phyloP scores from a whole-genome alignment of 2,329 filamentous ascomycete genomes.

The Akanthomyces muscarius region DNA sequence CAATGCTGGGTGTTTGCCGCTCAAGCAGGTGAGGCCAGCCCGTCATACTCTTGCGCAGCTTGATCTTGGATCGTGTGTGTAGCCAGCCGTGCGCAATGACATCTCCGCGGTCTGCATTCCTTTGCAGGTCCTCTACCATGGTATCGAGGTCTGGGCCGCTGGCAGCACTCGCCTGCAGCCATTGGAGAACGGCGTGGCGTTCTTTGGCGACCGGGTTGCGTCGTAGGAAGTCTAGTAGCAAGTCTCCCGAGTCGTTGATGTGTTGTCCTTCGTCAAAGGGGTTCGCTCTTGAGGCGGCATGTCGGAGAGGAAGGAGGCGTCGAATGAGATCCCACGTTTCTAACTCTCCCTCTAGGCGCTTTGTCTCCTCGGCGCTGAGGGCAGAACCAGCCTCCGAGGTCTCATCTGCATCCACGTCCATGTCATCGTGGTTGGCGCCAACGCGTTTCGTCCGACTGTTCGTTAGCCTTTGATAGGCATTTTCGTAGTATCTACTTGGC shows the following conservation, averaged over 20 bases:
- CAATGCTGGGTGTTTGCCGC: constrained; percentile 54
- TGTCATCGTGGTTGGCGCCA: constrained; percentile 39
- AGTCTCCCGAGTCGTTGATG: constrained; percentile 22
- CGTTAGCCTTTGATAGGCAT: constrained; percentile 38
- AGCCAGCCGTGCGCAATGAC: constrained; percentile 87
- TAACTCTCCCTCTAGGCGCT: constrained; percentile 71
- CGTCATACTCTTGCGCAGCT: constrained; percentile 78
- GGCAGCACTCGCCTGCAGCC: constrained; percentile 76
- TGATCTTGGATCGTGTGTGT: constrained; percentile 85
- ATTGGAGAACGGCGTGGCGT: constrained; percentile 75
- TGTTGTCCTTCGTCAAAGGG: constrained; percentile 27
- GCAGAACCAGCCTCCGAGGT: constrained; percentile 32
- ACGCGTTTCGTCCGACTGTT: constrained; percentile 28
- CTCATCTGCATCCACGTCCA: constrained; percentile 56
- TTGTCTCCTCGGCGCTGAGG: constrained; percentile 26
- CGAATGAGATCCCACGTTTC: constrained; percentile 88
- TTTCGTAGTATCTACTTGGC: constrained; percentile 52
- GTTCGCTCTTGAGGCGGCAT: constrained; percentile 36
- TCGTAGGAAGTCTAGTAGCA: constrained; percentile 70
- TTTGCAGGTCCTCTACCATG: constrained; percentile 70
- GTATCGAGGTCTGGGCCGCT: constrained; percentile 69
- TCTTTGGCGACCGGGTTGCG: constrained; percentile 71
- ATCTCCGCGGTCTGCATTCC: constrained; percentile 72
- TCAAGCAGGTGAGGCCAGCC: constrained; percentile 63
- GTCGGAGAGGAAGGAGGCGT: constrained; percentile 67